Evolutionary conservation across 345 rosid genomes (phyloP), one percentile per base, ranked within the genome.

Genomic region (Syzygium aqueum): DNA sequence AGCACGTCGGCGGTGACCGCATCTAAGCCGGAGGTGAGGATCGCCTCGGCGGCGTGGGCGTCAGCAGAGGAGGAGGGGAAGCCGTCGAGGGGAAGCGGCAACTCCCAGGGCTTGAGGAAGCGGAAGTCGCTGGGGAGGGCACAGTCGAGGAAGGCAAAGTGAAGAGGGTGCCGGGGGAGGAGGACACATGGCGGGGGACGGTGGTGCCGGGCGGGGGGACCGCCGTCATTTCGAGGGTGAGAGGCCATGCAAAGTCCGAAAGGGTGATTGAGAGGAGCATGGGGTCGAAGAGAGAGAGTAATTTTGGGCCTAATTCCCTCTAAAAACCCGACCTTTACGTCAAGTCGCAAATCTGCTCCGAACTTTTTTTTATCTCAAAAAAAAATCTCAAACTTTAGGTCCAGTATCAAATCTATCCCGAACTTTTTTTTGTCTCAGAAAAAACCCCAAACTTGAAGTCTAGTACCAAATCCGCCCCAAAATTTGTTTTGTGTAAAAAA

Each of bases 21-120:
- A 51, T 53, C 51, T 22, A 86, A 27, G 25, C 89, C 92, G 85
- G 88, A 21, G 85, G 78, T 82, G 86, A 90, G 88, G 67, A 92
- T 43, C 53, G 95, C 94, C 83, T 54, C 86, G 82, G 84, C 86
- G 52, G 94, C 88, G 65, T 85, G 77, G 78, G 92, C 94, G 61
- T 90, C 87, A 43, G 85, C 84, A 84, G 82, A 61, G 63, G 87
- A 73, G 37, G 5, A 51, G 92, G 92, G 88, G 91, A 88, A 91
- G 77, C 87, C 61, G 33, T 88, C 91, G 4, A 89, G 84, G 49
- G 93, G 92, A 23, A 90, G 89, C 25, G 91, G 85, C 7, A 92
- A 88, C 50, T 85, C 88, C 84, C 85, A 90, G 3, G 91, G 83
- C 49, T 90, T 90, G 54, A 92, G 84, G 87, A 89, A 87, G 7